Base-by-base conservation (phyloP, 139 green algal species). In the Chlamydomonas sp. region DNA sequence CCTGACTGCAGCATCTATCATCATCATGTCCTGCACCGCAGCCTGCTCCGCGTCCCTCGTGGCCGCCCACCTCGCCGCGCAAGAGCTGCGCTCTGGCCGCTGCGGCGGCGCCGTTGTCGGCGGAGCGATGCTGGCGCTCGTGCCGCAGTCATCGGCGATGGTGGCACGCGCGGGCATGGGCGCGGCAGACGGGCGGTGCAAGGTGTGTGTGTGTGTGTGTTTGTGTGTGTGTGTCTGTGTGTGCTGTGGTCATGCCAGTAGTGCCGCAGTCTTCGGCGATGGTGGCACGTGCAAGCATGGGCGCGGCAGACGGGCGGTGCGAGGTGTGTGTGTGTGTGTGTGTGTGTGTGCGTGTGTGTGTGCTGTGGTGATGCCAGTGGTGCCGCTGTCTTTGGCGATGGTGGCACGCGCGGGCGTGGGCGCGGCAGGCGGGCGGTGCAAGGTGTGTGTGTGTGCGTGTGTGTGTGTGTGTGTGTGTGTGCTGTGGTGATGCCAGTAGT, bases 1-100 rank as follows among this genome's bases (percentile, higher is more conserved):
- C n/a, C n/a, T n/a, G n/a, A n/a, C n/a, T n/a, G n/a, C n/a, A n/a
- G n/a, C n/a, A n/a, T n/a, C n/a, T n/a, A n/a, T n/a, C n/a, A n/a
- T n/a, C n/a, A n/a, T n/a, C n/a, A n/a, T n/a, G n/a, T n/a, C n/a
- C n/a, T n/a, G n/a, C n/a, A n/a, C n/a, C n/a, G n/a, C n/a, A 20
- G 88, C 86, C 1, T 73, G 67, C 76, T 89, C 79, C 3, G 76
- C 84, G 22, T 89, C 84, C 5, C 72, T 91, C 39, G 85, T 90
- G 36, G 75, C 76, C 5, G 28, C 69, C 0, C 84, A 89, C 74
- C 58, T 90, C 48, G 82, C 84, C 16, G 29, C 47, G 3, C 3
- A 16, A 5, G 29, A 33, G 3, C 34, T 73, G 5, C 8, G 28
- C 28, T 38, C 48, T 22, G 48, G 61, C 29, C 24, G 30, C 37